Conservation (phyloP, 768 basidiomycete species). For the Lentinula boryana region DNA sequence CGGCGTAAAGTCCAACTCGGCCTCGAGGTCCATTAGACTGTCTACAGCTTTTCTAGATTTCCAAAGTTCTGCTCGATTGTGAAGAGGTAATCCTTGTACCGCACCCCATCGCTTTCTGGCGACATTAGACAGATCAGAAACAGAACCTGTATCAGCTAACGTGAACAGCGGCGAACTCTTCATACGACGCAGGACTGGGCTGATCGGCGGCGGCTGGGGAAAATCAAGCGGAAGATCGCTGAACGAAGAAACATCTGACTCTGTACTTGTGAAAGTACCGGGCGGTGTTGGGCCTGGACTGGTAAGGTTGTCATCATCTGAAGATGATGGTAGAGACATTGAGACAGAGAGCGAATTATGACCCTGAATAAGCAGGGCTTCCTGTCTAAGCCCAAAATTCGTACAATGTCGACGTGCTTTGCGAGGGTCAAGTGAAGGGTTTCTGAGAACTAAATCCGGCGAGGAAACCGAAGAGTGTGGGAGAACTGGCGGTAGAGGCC, state of each 20-base stretch:
- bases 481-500: not conserved
- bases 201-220: slow-evolving; percentile 35
- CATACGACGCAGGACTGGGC: slow-evolving; percentile 35
- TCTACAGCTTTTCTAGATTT: not conserved
- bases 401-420: slow-evolving; percentile 24
- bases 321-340: slow-evolving; percentile 9
- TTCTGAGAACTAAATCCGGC: slow-evolving; percentile 4
- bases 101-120: slow-evolving; percentile 17
- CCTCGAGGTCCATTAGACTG: not conserved
- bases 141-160: slow-evolving; percentile 18
- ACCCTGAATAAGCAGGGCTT: not conserved
- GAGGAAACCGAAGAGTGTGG: not conserved
- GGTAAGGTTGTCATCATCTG: slow-evolving; percentile 10
- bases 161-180: slow-evolving; percentile 38
- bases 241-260: slow-evolving; percentile 30
- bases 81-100: not conserved
- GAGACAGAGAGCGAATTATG: not conserved
- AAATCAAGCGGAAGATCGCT: slow-evolving; percentile 30
- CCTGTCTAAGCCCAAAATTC: slow-evolving; percentile 22
- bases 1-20: slow-evolving; percentile 2
- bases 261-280: slow-evolving; percentile 21
- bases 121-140: slow-evolving; percentile 12
- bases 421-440: slow-evolving; percentile 21
- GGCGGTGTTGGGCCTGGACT: slow-evolving; percentile 24
- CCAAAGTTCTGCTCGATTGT: not conserved